A percentile compares a stretch with the other conserved stretches of the same genome.
phyloP scores from a whole-genome alignment of 2,329 filamentous ascomycete genomes.

The Colletotrichum theobromicola region DNA sequence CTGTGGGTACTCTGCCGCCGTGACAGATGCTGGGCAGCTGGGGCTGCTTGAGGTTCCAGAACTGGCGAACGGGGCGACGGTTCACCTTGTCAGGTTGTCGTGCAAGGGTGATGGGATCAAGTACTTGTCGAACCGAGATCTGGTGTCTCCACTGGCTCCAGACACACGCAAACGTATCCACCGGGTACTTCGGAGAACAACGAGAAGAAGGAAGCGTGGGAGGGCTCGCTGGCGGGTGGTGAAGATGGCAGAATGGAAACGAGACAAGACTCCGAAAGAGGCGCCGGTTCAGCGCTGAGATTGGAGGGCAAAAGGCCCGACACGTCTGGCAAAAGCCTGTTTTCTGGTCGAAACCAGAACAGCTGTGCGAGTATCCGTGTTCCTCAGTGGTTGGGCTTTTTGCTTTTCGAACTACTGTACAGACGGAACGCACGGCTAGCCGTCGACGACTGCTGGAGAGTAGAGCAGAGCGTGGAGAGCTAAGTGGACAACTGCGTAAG shows the following conservation, averaged over 20 bases:
- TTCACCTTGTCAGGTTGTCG: slow-evolving; percentile 10
- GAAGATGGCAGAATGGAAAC: slow-evolving; percentile 12
- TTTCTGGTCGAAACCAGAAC: slow-evolving; percentile 10
- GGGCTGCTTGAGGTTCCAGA: slow-evolving; percentile 13
- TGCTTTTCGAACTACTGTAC: background rate
- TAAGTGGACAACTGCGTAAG: background rate
- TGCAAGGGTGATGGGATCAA: slow-evolving; percentile 14
- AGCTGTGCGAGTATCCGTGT: slow-evolving; percentile 9
- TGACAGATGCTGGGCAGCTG: background rate
- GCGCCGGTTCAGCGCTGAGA: background rate
- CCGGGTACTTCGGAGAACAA: slow-evolving; percentile 4
- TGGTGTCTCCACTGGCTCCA: slow-evolving; percentile 10
- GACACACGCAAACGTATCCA: slow-evolving; percentile 16
- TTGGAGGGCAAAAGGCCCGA: slow-evolving; percentile 13
- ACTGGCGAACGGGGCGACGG: slow-evolving; percentile 10
- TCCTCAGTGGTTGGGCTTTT: background rate
- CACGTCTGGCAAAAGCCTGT: slow-evolving; percentile 13
- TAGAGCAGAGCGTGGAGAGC: background rate
- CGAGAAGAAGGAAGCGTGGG: background rate
- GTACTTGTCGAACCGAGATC: slow-evolving; percentile 16
- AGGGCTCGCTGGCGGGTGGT: slow-evolving; percentile 1
- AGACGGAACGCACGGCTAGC: slow-evolving; percentile 18
- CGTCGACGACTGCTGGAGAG: background rate
- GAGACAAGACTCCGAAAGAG: slow-evolving; percentile 11
- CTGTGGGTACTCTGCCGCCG: slow-evolving; percentile 2